Evolutionary conservation across 805 yeast species (phyloP).

Genomic region (Lachancea meyersii): DNA sequence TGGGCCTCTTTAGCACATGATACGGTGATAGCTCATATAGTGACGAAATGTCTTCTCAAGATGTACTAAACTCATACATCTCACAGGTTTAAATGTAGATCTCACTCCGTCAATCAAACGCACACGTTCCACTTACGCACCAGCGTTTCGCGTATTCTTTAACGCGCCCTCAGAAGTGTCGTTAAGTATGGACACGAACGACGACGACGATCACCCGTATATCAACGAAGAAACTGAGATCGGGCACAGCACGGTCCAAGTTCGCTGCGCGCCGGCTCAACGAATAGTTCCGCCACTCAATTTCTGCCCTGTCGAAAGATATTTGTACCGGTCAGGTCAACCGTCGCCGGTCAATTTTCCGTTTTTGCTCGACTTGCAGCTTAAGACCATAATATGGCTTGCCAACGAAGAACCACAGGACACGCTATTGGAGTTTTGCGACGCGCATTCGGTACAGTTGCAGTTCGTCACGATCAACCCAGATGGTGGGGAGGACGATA

Average conservation of each 20-base stretch:
- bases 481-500: conserved; percentile 62
- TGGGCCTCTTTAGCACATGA: no score
- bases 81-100: no score
- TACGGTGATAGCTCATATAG: no score
- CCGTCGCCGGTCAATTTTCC: conserved; percentile 92
- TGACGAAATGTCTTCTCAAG: no score
- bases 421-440: conserved; percentile 75
- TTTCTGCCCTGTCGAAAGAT: conserved; percentile 89
- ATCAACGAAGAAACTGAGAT: conserved; percentile 31
- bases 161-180: no score
- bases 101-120: no score
- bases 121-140: no score
- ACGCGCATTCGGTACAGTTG: conserved; percentile 60
- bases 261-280: conserved; percentile 51
- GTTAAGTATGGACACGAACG: conserved; percentile 20
- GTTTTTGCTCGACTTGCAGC: conserved; percentile 64
- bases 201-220: conserved; percentile 26
- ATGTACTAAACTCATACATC: no score
- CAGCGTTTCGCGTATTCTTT: no score
- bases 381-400: conserved; percentile 84
- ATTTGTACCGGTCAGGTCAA: conserved; percentile 85
- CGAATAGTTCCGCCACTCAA: conserved; percentile 89
- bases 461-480: conserved; percentile 80
- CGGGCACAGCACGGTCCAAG: conserved; percentile 26
- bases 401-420: conserved; percentile 96